Base-by-base conservation (phyloP, 78 protist genomes). In the Ministeria vibrans region DNA sequence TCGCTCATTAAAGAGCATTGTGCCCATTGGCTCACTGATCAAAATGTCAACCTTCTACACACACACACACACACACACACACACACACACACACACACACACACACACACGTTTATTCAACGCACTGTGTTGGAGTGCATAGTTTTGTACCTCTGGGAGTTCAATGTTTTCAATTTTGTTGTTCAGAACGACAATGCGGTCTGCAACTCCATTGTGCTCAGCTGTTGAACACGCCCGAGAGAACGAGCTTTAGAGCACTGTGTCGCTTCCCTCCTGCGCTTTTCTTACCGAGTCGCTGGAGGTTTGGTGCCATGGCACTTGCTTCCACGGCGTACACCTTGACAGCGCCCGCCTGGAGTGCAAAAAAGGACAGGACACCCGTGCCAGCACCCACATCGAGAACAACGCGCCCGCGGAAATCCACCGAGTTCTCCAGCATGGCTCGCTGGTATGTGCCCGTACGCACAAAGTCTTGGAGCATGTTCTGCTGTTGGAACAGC, bases 251-350 rank as follows among this genome's bases (percentile, higher is more conserved):
- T n/a, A n/a, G n/a, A n/a, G n/a, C n/a, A n/a, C n/a, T n/a, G n/a
- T n/a, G n/a, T n/a, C n/a, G n/a, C n/a, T n/a, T n/a, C n/a, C n/a
- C n/a, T n/a, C n/a, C n/a, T n/a, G n/a, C n/a, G n/a, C n/a, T n/a
- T n/a, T n/a, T n/a, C n/a, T n/a, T n/a, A n/a, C n/a, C n/a, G 9
- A 91, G 71, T 42, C 45, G 25, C 53, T 64, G 76, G 15, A 92
- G 81, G 43, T 75, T 38, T 44, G 45, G 43, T 36, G 92, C 91
- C 89, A 91, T 85, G 68, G 87, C 86, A 55, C 81, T 62, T 36
- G 92, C 95, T 51, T 91, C 95, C 2, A 91, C 88, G 34, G 95
- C 92, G 63, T 81, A 88, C 7, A 91, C 94, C 34, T 72, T 15
- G 18, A 55, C 53, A 1, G 88, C 88, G 23, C 83, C 83, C 25